Evolutionary conservation across 192 early-diverging fungal species (phyloP), one percentile per base, ranked within the genome.

Genomic region (Linderina pennispora): DNA sequence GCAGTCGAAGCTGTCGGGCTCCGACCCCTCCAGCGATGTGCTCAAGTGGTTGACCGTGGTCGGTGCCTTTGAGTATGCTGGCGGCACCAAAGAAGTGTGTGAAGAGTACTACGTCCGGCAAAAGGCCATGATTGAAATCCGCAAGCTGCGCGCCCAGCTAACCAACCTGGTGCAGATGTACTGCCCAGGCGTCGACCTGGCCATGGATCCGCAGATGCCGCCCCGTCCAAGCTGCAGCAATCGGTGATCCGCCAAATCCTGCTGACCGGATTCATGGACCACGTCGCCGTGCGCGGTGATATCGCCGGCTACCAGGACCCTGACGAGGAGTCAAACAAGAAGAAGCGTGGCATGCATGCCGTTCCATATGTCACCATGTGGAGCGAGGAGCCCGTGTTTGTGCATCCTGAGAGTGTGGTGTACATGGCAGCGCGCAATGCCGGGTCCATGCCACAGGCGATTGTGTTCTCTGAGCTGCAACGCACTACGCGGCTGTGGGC

Each of bases 231-330:
- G 28, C 48, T 74, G 35, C 91, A 97, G 53, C 71, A 80, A 46
- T 80, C 77, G 8, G 76, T 85, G 5, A 67, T 99, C 13, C 84
- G 87, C 10, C 94, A 99, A 63, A 79, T 97, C 35, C 55, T 98
- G 3, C 73, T 94, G 2, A 80, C 90, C 2, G 91, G 92, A 1
- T 97, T 90, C 40, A 78, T 91, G 40, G 97, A 99, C 52, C 87
- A 86, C 7, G 80, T 99, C n/a, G 97, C 97, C 1, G 66, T 85
- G 37, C 82, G 90, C 2, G 79, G 76, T 49, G 92, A 94, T 37
- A 63, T 89, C n/a, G 79, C 88, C 19, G 82, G 65, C 22, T 57
- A 54, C 42, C 62, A 58, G n/a, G 56, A 51, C 31, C 45, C 46
- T 7, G 67, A 58, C 32, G 57, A 47, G 15, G 60, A 58, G 40